Evolutionary conservation across 2,329 filamentous ascomycete species (phyloP).

Genomic region (Calonectria naviculata): DNA sequence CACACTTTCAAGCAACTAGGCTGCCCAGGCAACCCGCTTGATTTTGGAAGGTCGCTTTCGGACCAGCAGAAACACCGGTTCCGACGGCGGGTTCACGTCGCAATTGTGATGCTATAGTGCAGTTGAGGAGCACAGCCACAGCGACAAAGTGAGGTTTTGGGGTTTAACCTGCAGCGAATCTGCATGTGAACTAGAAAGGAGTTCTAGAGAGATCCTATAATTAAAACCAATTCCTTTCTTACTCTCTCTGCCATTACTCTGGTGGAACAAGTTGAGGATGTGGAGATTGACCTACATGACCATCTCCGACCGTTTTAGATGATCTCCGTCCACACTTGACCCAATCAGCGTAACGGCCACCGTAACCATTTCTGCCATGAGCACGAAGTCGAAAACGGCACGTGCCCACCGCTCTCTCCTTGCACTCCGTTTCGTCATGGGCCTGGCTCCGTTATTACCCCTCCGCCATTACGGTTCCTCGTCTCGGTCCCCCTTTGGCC

Average conservation of each 20-base stretch:
- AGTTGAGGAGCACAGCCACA: neutral
- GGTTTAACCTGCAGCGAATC: neutral
- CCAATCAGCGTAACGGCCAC: neutral
- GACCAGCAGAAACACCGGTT: slow-evolving; percentile 4
- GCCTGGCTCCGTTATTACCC: slow-evolving; percentile 33
- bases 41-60: neutral
- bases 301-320: neutral
- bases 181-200: neutral
- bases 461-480: slow-evolving; percentile 27
- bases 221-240: neutral
- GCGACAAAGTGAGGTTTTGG: neutral
- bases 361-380: neutral
- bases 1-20: neutral
- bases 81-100: neutral
- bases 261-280: neutral
- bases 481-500: slow-evolving; percentile 4
- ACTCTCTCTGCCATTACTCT: neutral
- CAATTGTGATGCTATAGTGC: neutral
- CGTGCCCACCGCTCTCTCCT: neutral
- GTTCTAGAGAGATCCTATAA: neutral
- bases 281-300: neutral
- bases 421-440: slow-evolving; percentile 9
- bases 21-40: slow-evolving; percentile 12
- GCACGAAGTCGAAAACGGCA: neutral
- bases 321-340: neutral